Evolutionary conservation across 352 stramenopile genomes (phyloP).

Genomic region (Phytophthora citrophthora): DNA sequence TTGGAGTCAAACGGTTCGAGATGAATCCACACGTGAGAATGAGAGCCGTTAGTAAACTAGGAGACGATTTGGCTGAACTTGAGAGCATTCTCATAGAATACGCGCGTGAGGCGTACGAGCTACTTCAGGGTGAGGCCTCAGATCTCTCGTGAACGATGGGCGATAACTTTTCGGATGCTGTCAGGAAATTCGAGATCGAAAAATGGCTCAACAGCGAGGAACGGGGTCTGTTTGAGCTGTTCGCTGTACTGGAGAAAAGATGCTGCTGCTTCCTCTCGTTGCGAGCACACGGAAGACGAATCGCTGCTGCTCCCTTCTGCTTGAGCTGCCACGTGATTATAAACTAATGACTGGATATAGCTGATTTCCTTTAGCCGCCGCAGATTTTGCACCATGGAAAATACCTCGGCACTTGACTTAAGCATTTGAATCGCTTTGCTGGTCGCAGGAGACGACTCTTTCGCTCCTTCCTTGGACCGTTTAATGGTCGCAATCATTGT

Average conservation of each 20-base stretch:
- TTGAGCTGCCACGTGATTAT: conserved; percentile 42
- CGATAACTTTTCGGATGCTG: conserved; percentile 34
- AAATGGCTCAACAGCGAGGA: conserved; percentile 37
- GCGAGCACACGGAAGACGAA: conserved; percentile 10
- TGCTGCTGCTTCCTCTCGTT: conserved; percentile 32
- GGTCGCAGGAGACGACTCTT: conserved; percentile 2
- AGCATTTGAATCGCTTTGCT: conserved; percentile 37
- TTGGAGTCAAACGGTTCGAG: conserved; percentile 63
- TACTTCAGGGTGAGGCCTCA: conserved; percentile 28
- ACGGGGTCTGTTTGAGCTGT: conserved; percentile 36
- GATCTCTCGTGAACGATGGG: conserved; percentile 28
- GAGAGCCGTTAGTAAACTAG: conserved; percentile 28
- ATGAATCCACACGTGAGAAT: conserved; percentile 35
- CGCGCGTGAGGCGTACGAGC: conserved; percentile 38
- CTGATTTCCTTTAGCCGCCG: conserved; percentile 43
- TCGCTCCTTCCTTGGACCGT: conserved; percentile 23
- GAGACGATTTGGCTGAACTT: conserved; percentile 14
- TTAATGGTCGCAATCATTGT: conserved; percentile 45
- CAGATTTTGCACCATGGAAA: conserved; percentile 43
- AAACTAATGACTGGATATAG: conserved; percentile 51
- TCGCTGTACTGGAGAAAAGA: conserved; percentile 38
- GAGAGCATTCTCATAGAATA: conserved; percentile 42
- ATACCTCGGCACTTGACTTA: conserved; percentile 36
- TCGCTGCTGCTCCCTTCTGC: conserved; percentile 17
- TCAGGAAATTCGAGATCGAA: conserved; percentile 40